These are phyloP conservation scores for Penicillium sp. DNA, from an alignment of 2,329 filamentous ascomycete genomes.

Conservation along the genomic window DNA sequence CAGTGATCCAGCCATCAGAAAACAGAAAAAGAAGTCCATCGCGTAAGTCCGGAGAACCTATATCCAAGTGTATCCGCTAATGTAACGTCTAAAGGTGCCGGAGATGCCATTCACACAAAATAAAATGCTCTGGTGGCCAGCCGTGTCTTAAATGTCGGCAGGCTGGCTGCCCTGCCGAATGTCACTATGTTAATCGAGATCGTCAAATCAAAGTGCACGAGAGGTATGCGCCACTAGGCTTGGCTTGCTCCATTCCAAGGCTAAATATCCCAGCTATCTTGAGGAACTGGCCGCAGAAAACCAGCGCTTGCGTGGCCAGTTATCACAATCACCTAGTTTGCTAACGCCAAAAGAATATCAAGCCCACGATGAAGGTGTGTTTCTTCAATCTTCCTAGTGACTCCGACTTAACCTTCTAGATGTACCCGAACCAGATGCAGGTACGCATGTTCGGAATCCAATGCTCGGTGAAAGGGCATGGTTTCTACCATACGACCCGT, in stretches of 20 bases:
- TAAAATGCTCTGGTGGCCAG: constrained; percentile 20
- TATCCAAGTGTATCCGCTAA: background rate
- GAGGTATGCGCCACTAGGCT: constrained; percentile 11
- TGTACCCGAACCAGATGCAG: constrained; percentile 1
- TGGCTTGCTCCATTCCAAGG: background rate
- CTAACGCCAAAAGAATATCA: background rate
- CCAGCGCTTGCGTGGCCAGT: constrained; percentile 14
- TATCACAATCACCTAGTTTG: constrained; percentile 6
- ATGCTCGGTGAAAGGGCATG: constrained; percentile 21
- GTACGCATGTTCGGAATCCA: constrained; percentile 16
- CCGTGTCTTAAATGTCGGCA: constrained; percentile 17
- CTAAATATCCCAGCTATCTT: constrained; percentile 22
- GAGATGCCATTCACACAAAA: constrained; percentile 20
- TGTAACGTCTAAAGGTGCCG: constrained; percentile 10
- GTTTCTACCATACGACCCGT: constrained; percentile 19
- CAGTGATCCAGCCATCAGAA: constrained; percentile 5
- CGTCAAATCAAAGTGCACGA: constrained; percentile 19
- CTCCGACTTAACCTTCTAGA: background rate
- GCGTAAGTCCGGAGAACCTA: constrained; percentile 8
- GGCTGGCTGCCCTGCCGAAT: constrained; percentile 10
- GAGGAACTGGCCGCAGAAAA: constrained; percentile 24
- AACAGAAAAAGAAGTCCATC: constrained; percentile 19
- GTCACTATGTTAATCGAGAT: constrained; percentile 18
- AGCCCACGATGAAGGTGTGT: background rate
- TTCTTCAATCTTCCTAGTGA: background rate